Base-by-base conservation (phyloP, 768 basidiomycete genomes). In the Suillus ampliporus region DNA sequence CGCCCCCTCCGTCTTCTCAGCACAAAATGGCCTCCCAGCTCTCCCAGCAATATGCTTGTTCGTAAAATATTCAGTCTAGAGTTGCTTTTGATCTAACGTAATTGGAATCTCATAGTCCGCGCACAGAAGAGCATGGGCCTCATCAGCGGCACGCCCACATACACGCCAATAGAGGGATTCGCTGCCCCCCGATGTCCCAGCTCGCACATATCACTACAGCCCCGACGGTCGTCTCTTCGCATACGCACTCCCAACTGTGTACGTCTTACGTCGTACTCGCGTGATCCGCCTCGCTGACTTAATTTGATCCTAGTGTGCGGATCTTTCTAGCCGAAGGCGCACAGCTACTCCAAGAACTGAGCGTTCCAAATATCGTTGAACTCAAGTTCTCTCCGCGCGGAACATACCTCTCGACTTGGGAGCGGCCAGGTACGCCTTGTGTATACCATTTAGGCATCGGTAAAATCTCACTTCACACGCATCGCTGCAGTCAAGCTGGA, bases 371-470 rank as follows among this genome's bases (percentile, higher is more conserved):
- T 69, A 84, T 91, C 65, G 74, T 95, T 58, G 97, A 98, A 72
- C 74, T 98, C 69, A 85, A 84, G 69, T 97, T 99, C 78, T 99
- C 97, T 7, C 96, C 97, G 11, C 86, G 91, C 64, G 96, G 94
- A 43, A 94, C 92, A 0, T 98, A 94, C 76, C 72, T 99, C 47
- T 96, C 94, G 58, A 96, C 94, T 52, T 99, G 96, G 94, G 96
- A 98, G 79, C 87, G 97, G 62, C 93, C 91, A 68, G 81, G 89
- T 89, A 70, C 57, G 83, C 74, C 71, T 71, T 73, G 65, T 73
- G 73, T 70, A n/a, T 44, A 60, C 14, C 35, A 61, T 65, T 51
- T 21, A 26, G 66, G 60, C 50, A 66, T 73, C 62, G 15, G 63
- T 68, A 60, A 63, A 34, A 57, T 54, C 21, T 62, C 19, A 5